Conservation (phyloP, 441 rosid genomes). For the Croton laevigatus region DNA sequence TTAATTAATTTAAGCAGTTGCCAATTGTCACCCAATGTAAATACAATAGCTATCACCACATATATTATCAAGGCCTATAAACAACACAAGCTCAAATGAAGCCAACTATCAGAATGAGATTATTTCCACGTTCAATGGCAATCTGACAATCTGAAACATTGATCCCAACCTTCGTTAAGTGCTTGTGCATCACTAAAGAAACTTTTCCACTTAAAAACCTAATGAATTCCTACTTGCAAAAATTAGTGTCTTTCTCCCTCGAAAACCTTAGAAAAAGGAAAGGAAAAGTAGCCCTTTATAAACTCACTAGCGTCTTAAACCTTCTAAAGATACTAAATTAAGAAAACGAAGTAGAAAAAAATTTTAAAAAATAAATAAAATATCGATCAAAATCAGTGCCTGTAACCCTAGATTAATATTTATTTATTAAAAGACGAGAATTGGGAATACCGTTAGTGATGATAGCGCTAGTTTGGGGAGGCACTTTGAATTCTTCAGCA, state of each 20-base stretch:
- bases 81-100: background rate
- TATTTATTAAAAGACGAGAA: background rate
- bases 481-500: constrained; percentile 96
- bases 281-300: background rate
- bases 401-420: background rate
- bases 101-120: background rate
- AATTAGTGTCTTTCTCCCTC: background rate
- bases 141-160: background rate
- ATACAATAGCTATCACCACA: background rate
- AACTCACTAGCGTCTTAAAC: too few species aligned
- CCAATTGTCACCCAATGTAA: background rate
- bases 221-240: background rate
- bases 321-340: background rate
- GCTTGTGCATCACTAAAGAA: background rate
- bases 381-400: background rate
- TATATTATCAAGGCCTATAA: background rate
- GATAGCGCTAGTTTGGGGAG: constrained; percentile 98
- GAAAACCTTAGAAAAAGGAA: background rate
- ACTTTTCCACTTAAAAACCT: background rate
- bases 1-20: background rate
- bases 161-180: background rate
- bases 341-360: background rate
- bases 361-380: background rate
- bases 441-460: constrained; percentile 69
- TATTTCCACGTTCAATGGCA: background rate